A percentile compares a stretch with the other conserved stretches of the same genome.
These are phyloP conservation scores for Xylariaceae sp. DNA, from an alignment of 2,329 filamentous ascomycete genomes.

Conservation along the genomic window DNA sequence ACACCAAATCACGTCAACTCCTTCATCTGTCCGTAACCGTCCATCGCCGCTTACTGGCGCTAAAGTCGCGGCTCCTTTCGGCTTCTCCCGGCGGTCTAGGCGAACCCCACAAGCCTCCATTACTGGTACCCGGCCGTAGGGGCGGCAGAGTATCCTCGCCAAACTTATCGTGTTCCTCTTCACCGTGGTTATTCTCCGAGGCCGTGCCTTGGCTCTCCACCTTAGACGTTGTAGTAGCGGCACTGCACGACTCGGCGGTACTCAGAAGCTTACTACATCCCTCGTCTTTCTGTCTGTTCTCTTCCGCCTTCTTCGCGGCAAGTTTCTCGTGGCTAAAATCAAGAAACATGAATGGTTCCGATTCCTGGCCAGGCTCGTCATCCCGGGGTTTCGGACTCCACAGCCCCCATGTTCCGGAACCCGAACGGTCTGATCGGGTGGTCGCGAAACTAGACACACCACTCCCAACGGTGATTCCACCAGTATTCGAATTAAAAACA, in stretches of 20 bases:
- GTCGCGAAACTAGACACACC: conserved; percentile 21
- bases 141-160: conserved; percentile 20
- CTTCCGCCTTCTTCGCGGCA: conserved; percentile 20
- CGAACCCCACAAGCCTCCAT: conserved; percentile 27
- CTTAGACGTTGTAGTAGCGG: background rate
- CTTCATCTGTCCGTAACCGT: conserved; percentile 28
- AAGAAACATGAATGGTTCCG: conserved; percentile 39
- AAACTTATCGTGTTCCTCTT: conserved; percentile 27
- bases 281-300: conserved; percentile 20
- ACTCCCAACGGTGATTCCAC: conserved; percentile 38
- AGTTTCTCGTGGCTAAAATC: conserved; percentile 43
- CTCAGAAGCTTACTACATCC: background rate
- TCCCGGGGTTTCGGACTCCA: conserved; percentile 39
- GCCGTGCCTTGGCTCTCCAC: background rate
- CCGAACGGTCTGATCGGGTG: conserved; percentile 38
- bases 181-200: conserved; percentile 12
- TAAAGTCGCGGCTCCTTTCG: conserved; percentile 28
- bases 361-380: conserved; percentile 22
- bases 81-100: conserved; percentile 29
- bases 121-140: conserved; percentile 25
- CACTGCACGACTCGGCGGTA: background rate
- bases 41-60: conserved; percentile 27
- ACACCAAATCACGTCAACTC: background rate
- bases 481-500: conserved; percentile 26
- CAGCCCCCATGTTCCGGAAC: conserved; percentile 31